Base-by-base conservation (phyloP, 805 yeast genomes). In the Candida railenensis region DNA sequence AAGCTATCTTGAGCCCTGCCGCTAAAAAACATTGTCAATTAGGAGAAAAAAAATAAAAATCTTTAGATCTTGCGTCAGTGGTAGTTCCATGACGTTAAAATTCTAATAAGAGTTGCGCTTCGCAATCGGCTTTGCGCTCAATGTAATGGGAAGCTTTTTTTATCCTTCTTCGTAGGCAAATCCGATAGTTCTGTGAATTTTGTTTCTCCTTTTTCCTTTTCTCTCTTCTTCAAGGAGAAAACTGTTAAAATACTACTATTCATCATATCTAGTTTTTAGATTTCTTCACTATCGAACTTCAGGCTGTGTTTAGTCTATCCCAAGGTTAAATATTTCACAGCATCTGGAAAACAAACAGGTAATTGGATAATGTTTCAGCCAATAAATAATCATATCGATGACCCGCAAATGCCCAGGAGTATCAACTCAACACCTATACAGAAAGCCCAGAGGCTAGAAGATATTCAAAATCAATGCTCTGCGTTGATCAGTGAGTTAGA, bases 401-500 rank as follows among this genome's bases (percentile, higher is more conserved):
- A 22, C 8, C 19, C 15, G 8, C 15, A 14, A 21, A 21, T 25
- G 25, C 19, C 32, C 20, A 14, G 33, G 20, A 38, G 18, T 16
- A 38, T 22, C 33, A 38, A 22, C 18, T 21, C 33, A 18, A 25
- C 18, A 5, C 22, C 42, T 34, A 21, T 47, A 11, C 41, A 40
- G 12, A 53, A 50, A 21, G 53, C 48, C 25, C 53, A 57, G 41
- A 54, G 54, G 5, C 51, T 66, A 19, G 59, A 65, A 40, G 70
- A 64, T 34, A 63, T 66, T 37, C 65, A 65, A 42, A 57, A 58
- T 39, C 70, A 66, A 47, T 65, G 70, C 46, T 54, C 63, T 14
- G 54, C 52, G 38, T 52, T 66, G 28, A 66, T 66, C 22, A 57
- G 63, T 44, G 71, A 66, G 52, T 54, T 66, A 40, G 69, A 65